Conservation (phyloP, 2,329 filamentous ascomycete species). For the Fusarium sp. region DNA sequence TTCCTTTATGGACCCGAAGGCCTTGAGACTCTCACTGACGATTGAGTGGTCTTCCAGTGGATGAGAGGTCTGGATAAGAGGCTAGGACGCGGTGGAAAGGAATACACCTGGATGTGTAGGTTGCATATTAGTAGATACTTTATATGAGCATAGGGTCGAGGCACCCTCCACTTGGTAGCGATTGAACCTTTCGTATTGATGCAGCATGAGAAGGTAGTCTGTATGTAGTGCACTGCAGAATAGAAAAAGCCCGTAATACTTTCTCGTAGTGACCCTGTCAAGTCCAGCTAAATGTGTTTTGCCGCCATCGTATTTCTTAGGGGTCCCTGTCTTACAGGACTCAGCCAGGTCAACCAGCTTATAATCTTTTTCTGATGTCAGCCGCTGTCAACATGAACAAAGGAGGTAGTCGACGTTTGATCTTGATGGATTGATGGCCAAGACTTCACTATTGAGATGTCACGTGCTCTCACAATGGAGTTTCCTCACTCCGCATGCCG, state of each 20-base stretch:
- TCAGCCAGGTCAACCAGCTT: no score
- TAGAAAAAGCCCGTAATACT: fast-evolving
- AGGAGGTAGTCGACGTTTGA: background rate
- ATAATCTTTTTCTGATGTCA: no score
- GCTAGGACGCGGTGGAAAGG: fast-evolving
- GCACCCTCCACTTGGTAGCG: no score
- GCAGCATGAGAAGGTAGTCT: background rate
- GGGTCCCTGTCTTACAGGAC: background rate
- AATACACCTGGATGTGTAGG: fast-evolving
- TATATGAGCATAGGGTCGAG: fast-evolving
- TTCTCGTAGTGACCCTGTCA: fast-evolving
- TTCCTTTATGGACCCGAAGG: background rate
- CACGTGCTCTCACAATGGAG: background rate
- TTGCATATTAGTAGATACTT: fast-evolving
- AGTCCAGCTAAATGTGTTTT: background rate
- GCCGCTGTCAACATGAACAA: background rate
- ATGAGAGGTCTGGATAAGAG: fast-evolving
- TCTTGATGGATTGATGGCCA: background rate
- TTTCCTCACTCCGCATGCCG: background rate
- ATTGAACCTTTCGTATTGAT: no score
- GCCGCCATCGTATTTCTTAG: fast-evolving
- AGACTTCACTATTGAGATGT: fast-evolving
- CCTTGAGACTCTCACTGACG: background rate
- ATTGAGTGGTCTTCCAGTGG: fast-evolving
- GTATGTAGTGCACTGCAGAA: background rate